phyloP scores from a whole-genome alignment of 1,284 basidiomycete genomes.

The Rhodotorula sp. region DNA sequence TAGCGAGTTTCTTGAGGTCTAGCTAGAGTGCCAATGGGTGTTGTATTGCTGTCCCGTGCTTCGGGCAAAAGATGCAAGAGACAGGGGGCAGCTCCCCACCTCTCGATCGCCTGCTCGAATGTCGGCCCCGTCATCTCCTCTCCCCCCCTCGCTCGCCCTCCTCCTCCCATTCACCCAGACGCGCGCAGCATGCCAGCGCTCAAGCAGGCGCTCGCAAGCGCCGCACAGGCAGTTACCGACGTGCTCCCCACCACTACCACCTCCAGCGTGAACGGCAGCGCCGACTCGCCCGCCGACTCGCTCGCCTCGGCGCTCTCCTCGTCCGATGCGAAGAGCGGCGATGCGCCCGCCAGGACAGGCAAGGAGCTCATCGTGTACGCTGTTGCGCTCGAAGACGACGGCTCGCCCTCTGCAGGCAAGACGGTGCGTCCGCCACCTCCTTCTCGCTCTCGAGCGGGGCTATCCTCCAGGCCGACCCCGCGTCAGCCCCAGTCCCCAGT shows the following conservation, averaged over 20 bases:
- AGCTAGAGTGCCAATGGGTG: too few relatives aligned
- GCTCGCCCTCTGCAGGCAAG: constrained; percentile 79
- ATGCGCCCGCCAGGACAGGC: too few relatives aligned
- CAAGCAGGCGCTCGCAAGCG: not conserved
- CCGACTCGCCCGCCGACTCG: constrained; percentile 1
- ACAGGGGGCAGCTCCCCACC: too few relatives aligned
- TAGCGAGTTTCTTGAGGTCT: not conserved
- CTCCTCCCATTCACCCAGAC: not conserved
- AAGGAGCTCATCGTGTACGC: constrained; percentile 66
- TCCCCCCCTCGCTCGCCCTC: not conserved
- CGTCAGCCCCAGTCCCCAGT: not conserved
- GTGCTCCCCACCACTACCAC: not conserved
- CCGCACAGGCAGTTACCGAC: not conserved
- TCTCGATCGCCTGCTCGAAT: not conserved
- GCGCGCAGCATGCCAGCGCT: not conserved
- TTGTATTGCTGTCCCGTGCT: too few relatives aligned
- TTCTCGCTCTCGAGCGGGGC: not conserved
- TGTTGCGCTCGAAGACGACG: constrained; percentile 79
- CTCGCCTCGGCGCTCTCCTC: constrained; percentile 1
- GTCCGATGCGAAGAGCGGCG: not conserved
- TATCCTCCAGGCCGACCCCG: constrained; percentile 5
- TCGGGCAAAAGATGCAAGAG: too few relatives aligned
- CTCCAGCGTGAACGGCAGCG: not conserved
- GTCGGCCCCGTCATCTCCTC: not conserved
- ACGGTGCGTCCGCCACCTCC: constrained; percentile 57